Conservation (phyloP, 805 yeast species). For the Cephaloascus fragrans region DNA sequence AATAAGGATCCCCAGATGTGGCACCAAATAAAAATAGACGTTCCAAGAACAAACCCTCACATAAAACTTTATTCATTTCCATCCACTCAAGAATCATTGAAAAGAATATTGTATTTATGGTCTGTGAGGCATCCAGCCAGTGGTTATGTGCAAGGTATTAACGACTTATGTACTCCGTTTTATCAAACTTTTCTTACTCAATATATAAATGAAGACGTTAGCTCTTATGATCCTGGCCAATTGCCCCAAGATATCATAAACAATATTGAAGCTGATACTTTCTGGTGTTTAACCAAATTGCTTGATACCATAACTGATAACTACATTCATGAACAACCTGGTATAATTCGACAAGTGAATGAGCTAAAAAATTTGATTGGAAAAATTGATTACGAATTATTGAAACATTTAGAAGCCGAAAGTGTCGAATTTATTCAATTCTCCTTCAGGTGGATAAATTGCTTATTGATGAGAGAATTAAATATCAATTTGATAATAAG, state of each 20-base stretch:
- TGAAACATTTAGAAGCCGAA: constrained; percentile 66
- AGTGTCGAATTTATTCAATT: constrained; percentile 93
- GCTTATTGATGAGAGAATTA: constrained; percentile 89
- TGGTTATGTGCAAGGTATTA: constrained; percentile 97
- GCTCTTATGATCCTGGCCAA: constrained; percentile 49
- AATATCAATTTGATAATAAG: constrained; percentile 69
- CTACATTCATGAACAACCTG: constrained; percentile 97
- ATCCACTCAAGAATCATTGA: constrained; percentile 69
- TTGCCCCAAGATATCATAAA: constrained; percentile 52
- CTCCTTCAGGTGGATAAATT: constrained; percentile 98
- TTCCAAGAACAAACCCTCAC: constrained; percentile 88
- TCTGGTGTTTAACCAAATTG: constrained; percentile 90
- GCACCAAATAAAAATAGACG: constrained; percentile 94
- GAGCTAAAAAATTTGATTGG: constrained; percentile 69
- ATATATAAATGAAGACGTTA: constrained; percentile 46
- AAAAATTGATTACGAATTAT: constrained; percentile 68
- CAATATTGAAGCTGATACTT: constrained; percentile 87
- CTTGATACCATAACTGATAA: constrained; percentile 94
- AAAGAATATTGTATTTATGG: constrained; percentile 83
- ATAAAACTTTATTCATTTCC: constrained; percentile 60
- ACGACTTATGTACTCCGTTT: constrained; percentile 89
- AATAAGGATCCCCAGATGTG: constrained; percentile 71
- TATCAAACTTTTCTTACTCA: constrained; percentile 74
- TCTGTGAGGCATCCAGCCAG: constrained; percentile 95
- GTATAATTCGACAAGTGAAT: constrained; percentile 83